Evolutionary conservation across 805 yeast species (phyloP), one percentile per base, ranked within the genome.

Genomic region (Monosporozyma aquatica): DNA sequence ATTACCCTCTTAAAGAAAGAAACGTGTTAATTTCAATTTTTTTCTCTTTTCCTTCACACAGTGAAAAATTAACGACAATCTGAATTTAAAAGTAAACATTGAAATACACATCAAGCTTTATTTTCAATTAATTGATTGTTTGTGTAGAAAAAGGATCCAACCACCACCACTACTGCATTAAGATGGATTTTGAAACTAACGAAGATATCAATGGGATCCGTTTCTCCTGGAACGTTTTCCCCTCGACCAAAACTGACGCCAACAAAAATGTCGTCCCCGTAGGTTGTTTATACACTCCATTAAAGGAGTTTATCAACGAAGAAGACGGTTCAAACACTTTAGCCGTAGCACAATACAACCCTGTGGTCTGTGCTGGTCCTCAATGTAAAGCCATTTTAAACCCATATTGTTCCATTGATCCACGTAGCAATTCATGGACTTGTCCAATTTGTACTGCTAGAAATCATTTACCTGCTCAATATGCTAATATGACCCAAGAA

Each of bases 201-300:
- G 95, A 84, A 58, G 92, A 84, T 57, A 58, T 63, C 41, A 82
- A 82, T 51, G 92, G 92, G 38, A 74, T 82, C 32, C 74, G 92
- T 53, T 71, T 80, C 58, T 71, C 89, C 6, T 84, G 92, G 87
- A 82, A 80, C 56, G 82, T 85, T 33, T 80, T 90, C 55, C 98
- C 99, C 23, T 78, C 84, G 33, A 81, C 95, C 29, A 78, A 87
- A 52, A 76, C 78, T 33, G 97, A 92, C 63, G 92, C 95, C 15
- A 80, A 81, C 54, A 82, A 92, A 52, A 82, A 87, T 56, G 94
- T 90, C 15, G 89, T 92, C 25, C 98, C 99, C 10, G 80, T 92
- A 28, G 95, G 97, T 33, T 82, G 95, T 43, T 68, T 92, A 48
- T 92, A 87, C 70, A 89, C 97, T n/a, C 99, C 99, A 7, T 73